phyloP scores from a whole-genome alignment of 2,329 filamentous ascomycete species.

The Stagonosporopsis rhizophila region DNA sequence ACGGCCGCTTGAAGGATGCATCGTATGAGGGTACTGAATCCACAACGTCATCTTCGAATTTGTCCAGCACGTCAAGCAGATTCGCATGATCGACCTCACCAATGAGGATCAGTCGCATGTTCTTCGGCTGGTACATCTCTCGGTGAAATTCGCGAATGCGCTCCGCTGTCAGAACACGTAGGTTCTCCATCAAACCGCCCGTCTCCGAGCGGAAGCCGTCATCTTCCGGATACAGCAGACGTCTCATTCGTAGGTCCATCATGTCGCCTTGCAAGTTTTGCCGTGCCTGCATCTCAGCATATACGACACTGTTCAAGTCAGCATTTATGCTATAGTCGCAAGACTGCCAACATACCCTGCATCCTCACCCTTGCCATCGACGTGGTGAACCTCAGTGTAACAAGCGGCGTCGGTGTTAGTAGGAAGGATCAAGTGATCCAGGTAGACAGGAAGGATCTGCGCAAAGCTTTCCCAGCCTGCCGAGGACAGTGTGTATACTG shows the following conservation, averaged over 20 bases:
- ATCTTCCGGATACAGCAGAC: conserved; percentile 84
- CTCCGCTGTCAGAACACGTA: conserved; percentile 84
- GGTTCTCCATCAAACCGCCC: conserved; percentile 93
- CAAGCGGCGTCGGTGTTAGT: conserved; percentile 92
- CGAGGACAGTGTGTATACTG: conserved; percentile 92
- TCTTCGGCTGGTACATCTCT: conserved; percentile 98
- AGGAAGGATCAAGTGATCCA: conserved; percentile 91
- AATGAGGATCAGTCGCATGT: conserved; percentile 89
- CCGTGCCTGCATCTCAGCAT: conserved; percentile 98
- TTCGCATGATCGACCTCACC: conserved; percentile 86
- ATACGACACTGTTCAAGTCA: conserved; percentile 72
- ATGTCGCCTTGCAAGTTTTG: conserved; percentile 85
- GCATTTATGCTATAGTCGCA: neutral
- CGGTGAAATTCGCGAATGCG: conserved; percentile 93
- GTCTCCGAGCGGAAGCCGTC: conserved; percentile 97
- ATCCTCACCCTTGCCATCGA: conserved; percentile 92
- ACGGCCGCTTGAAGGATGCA: conserved; percentile 82
- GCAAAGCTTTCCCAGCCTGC: conserved; percentile 98
- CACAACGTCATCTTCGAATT: conserved; percentile 87
- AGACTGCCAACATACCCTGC: conserved; percentile 61
- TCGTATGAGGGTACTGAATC: conserved; percentile 79
- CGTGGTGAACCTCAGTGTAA: conserved; percentile 94
- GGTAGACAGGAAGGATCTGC: conserved; percentile 89
- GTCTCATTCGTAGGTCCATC: conserved; percentile 83
- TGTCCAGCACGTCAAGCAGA: conserved; percentile 80